Percentiles rank a stretch among this genome's conserved stretches.
phyloP scores from a whole-genome alignment of 345 rosid genomes.

The Bruguiera parviflora region DNA sequence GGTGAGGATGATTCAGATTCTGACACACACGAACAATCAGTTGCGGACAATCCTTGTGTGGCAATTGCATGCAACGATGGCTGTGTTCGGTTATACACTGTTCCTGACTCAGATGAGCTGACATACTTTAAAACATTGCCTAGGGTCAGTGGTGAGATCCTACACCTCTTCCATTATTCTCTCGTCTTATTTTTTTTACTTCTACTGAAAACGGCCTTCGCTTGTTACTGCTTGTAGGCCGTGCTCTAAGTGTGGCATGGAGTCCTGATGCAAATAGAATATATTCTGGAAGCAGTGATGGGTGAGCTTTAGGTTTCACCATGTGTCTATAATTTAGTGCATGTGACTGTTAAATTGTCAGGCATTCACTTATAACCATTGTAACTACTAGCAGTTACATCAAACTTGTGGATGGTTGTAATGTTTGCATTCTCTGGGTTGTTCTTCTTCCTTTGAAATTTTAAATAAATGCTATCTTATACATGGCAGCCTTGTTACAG shows the following conservation, averaged over 20 bases:
- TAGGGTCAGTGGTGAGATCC: conserved; percentile 92
- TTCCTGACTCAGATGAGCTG: conserved; percentile 53
- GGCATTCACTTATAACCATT: background rate
- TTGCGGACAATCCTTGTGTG: conserved; percentile 37
- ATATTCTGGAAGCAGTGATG: conserved; percentile 88
- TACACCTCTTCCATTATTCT: conserved; percentile 18
- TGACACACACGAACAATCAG: conserved; percentile 31
- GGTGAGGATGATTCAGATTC: conserved; percentile 54
- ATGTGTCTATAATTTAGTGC: background rate
- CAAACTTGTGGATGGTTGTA: background rate
- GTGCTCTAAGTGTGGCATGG: conserved; percentile 76
- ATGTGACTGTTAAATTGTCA: background rate
- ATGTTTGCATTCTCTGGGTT: background rate
- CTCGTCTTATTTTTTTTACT: conserved; percentile 13
- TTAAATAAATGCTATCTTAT: conserved; percentile 11
- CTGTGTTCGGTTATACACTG: conserved; percentile 56
- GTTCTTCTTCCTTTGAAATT: background rate
- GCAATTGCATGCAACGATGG: conserved; percentile 93
- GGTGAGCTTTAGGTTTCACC: conserved; percentile 46
- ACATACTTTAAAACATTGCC: conserved; percentile 69
- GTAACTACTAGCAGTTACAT: background rate
- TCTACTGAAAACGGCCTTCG: conserved; percentile 13
- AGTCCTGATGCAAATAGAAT: conserved; percentile 54
- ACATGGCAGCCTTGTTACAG: conserved; percentile 36
- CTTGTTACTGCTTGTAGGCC: conserved; percentile 46